These are phyloP conservation scores for Dichotomocladium elegans DNA, from an alignment of 371 early-diverging fungal species.

Conservation along the genomic window DNA sequence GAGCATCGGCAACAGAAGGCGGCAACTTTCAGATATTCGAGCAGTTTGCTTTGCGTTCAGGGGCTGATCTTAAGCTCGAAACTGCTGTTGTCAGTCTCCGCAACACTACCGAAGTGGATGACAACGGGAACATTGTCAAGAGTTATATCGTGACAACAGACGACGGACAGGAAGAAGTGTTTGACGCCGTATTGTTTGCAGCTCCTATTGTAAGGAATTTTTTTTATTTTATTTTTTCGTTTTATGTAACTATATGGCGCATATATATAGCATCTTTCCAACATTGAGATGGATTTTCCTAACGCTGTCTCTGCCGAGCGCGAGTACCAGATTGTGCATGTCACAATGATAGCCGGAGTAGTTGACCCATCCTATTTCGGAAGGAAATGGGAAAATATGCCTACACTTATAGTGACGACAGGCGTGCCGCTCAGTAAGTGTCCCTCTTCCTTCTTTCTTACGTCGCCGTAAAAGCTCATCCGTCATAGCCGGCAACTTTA, in stretches of 20 bases:
- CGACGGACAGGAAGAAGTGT: constrained; percentile 36
- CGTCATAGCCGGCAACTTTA: constrained; percentile 19
- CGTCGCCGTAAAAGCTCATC: background rate
- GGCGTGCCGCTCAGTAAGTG: constrained; percentile 24
- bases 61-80: constrained; percentile 43
- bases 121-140: constrained; percentile 7
- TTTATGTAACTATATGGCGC: background rate
- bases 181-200: constrained; percentile 57
- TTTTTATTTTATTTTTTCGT: background rate
- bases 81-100: constrained; percentile 35
- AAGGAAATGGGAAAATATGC: constrained; percentile 29
- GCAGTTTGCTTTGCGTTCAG: constrained; percentile 47
- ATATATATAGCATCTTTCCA: constrained; percentile 5
- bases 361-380: constrained; percentile 56
- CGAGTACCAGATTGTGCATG: constrained; percentile 56
- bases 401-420: constrained; percentile 56
- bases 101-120: constrained; percentile 32
- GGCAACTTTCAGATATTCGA: constrained; percentile 72
- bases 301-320: constrained; percentile 9
- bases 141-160: constrained; percentile 37
- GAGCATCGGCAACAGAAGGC: constrained; percentile 51
- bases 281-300: constrained; percentile 19
- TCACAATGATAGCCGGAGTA: constrained; percentile 59
- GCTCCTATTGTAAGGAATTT: constrained; percentile 44
- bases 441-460: background rate